Percentiles rank a stretch among this genome's conserved stretches.
phyloP scores from a whole-genome alignment of 2,329 filamentous ascomycete genomes.

The Endocalyx cinctus region DNA sequence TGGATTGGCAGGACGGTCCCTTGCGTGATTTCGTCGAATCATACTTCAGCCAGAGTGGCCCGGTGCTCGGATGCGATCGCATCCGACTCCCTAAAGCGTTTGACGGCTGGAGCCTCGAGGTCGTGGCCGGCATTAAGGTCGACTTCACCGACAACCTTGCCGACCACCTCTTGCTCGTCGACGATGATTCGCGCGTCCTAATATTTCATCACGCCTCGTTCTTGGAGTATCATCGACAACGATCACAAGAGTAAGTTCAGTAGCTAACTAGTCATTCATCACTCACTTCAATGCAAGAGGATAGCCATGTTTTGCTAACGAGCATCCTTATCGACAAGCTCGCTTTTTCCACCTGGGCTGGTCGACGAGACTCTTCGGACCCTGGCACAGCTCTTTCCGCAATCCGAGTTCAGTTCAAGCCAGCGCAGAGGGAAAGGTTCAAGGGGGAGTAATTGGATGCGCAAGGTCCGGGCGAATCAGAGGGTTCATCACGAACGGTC shows the following conservation, averaged over 20 bases:
- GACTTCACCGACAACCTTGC: constrained; percentile 1
- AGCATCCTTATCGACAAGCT: background rate
- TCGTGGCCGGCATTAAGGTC: background rate
- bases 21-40: background rate
- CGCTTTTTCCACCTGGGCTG: background rate
- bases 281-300: too few species aligned
- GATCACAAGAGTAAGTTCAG: too few species aligned
- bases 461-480: background rate
- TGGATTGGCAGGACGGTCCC: background rate
- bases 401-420: constrained; percentile 1
- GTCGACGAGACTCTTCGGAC: constrained; percentile 1
- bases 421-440: background rate
- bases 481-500: too few species aligned
- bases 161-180: constrained; percentile 1
- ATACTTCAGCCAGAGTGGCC: background rate
- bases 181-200: background rate
- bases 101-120: constrained; percentile 1
- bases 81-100: background rate
- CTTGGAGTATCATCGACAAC: background rate
- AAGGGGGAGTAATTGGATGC: background rate
- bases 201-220: constrained; percentile 1
- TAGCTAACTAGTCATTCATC: too few species aligned
- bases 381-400: constrained; percentile 1
- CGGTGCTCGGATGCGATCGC: background rate
- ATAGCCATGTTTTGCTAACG: too few species aligned